phyloP scores from a whole-genome alignment of 805 yeast species.

The Jamesozyma rosinii region DNA sequence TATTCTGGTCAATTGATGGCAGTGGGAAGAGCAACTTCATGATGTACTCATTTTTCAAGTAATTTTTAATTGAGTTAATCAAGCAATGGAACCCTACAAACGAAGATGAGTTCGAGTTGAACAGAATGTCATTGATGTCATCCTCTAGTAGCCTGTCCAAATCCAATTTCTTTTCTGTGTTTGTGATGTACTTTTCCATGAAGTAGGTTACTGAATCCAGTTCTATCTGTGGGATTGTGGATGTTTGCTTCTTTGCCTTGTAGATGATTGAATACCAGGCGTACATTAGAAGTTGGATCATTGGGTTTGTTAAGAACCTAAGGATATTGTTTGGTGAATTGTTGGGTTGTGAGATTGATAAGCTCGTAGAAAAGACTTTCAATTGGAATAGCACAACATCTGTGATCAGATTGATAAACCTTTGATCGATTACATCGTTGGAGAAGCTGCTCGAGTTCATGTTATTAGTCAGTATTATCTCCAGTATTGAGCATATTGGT shows the following conservation, averaged over 20 bases:
- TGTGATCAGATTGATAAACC: constrained; percentile 10
- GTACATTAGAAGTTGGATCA: constrained; percentile 17
- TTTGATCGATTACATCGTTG: constrained; percentile 3
- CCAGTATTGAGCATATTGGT: constrained; percentile 9
- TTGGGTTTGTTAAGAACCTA: constrained; percentile 14
- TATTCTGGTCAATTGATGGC: constrained; percentile 5
- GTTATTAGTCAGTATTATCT: neutral
- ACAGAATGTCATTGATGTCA: constrained; percentile 11
- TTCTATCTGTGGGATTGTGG: constrained; percentile 3
- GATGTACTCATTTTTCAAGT: constrained; percentile 13
- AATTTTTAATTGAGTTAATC: constrained; percentile 5
- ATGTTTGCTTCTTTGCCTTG: neutral
- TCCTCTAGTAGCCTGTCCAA: constrained; percentile 10
- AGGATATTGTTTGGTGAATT: constrained; percentile 7
- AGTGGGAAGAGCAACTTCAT: constrained; percentile 9
- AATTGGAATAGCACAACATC: constrained; percentile 15
- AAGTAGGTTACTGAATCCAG: constrained; percentile 10
- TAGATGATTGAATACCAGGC: constrained; percentile 16
- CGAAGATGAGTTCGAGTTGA: constrained; percentile 8
- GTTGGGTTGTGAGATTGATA: constrained; percentile 2
- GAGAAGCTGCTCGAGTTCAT: constrained; percentile 1
- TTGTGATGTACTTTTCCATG: constrained; percentile 12
- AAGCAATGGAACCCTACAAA: constrained; percentile 12
- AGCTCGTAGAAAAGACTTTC: constrained; percentile 9
- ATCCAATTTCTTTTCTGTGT: constrained; percentile 9